Evolutionary conservation across 495 filamentous ascomycete species (phyloP), one percentile per base, ranked within the genome.

Genomic region (Delitschia confertaspora): DNA sequence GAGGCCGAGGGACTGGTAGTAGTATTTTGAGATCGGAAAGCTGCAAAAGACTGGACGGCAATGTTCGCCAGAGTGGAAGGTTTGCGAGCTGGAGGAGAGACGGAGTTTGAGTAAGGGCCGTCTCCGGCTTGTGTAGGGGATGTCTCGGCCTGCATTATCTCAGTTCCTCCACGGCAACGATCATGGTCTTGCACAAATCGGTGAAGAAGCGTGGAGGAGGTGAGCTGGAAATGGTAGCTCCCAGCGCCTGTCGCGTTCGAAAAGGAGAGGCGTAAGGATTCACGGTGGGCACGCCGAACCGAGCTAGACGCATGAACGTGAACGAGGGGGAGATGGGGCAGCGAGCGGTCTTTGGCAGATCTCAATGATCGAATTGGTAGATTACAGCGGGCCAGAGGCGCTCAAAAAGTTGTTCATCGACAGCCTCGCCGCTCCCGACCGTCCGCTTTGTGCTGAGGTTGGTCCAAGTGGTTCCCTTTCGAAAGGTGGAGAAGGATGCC

Each of bases 21-120:
- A 7, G 55, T 47, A 11, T 58, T 41, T 32, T 60, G 55, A n/a
- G 55, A 51, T 16, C 58, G 55, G 49, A 62, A 63, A 20, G 60
- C 47, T 9, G 56, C 47, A 48, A 65, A 61, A 22, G 55, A 59
- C 35, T 54, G 55, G 16, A 61, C 41, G 17, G 56, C 46, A 23
- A 65, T 56, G 17, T 48, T 50, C 13, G 59, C 50, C 24, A 64
- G 55, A 0, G 51, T 47, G 9, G 59, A 26, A 11, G 54, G 48
- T 43, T 57, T 57, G n/a, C 14, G 34, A 19, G 45, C 47, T 7
- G 47, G 45, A 13, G 27, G 25, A 4, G 45, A 41, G 25, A 42
- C 4, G 9, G 30, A 20, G 16, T 29, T 17, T 22, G 24, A 26
- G 31, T 37, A 37, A 38, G 33, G 9, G 39, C 32, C 40, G 20